Evolutionary conservation across 805 yeast genomes (phyloP), one percentile per base, ranked within the genome.

Genomic region (Monosporozyma servazzii): DNA sequence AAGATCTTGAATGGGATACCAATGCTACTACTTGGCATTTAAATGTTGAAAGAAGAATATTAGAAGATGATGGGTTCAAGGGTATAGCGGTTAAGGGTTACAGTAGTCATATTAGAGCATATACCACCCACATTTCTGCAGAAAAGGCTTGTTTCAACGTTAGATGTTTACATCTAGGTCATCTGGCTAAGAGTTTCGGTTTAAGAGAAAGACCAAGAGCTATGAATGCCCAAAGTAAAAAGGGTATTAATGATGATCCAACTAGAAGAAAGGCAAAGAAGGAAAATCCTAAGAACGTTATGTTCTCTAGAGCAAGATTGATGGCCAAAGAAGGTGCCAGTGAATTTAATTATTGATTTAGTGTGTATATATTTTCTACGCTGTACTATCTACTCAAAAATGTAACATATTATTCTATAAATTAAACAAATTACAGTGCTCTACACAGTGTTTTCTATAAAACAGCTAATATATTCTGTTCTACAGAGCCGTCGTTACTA

Each of bases 21-120:
- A 88, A 86, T 60, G 99, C 97, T 4, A 95, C 99, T 0, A 88
- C 96, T 1, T 91, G 95, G 91, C 99, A 93, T 65, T 73, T 93
- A 58, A 81, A 85, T 51, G 78, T 89, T 11, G 99, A 93, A 71
- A 75, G 97, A 64, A 84, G 95, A 85, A 73, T 91, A 17, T 69
- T 93, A 47, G 93, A 80, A 56, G 87, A 86, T 59, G 66, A 75
- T 1, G 59, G 59, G 1, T 78, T 80, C 6, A 82, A 81, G 48
- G 81, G 78, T 15, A 64, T 76, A 40, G 97, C 99, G 1, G 78
- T 80, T 5, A 79, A 82, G 61, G 98, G 88, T 3, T 93, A 87
- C 64, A 80, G 85, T 15, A 84, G 96, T 54, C 98, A 91, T 65
- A 75, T 93, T 42, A 79, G 98, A 62, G 99, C 99, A 0, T 93